Evolutionary conservation across 2,329 filamentous ascomycete genomes (phyloP).

Genomic region (Alternaria ventricosa): DNA sequence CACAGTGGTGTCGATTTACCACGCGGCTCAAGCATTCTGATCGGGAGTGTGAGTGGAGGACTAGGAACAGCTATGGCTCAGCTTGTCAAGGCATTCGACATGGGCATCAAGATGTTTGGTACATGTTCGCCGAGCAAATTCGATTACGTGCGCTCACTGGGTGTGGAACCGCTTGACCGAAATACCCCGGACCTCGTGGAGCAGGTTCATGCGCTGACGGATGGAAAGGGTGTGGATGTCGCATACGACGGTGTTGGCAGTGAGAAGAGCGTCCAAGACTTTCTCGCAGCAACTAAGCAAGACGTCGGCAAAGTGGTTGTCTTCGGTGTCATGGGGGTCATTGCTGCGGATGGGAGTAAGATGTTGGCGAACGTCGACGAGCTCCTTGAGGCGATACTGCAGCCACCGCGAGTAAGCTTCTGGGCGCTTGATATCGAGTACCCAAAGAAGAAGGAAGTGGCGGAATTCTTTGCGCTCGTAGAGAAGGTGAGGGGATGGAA

Average conservation of each 20-base stretch:
- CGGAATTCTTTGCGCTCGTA: slow-evolving; percentile 8
- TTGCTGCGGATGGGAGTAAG: slow-evolving; percentile 9
- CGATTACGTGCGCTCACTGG: slow-evolving; percentile 15
- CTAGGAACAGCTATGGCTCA: slow-evolving; percentile 16
- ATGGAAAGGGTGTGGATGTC: slow-evolving; percentile 15
- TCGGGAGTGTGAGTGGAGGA: slow-evolving; percentile 15
- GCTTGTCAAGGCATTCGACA: slow-evolving; percentile 8
- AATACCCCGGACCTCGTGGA: slow-evolving; percentile 9
- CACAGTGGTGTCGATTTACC: slow-evolving; percentile 9
- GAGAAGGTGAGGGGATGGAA: slow-evolving; percentile 11
- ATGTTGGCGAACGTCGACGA: background rate
- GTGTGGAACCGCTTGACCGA: slow-evolving; percentile 14
- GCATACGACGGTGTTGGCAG: slow-evolving; percentile 13
- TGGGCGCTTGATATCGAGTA: slow-evolving; percentile 5
- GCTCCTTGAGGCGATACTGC: background rate
- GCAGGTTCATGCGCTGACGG: slow-evolving; percentile 7
- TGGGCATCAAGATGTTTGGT: slow-evolving; percentile 15
- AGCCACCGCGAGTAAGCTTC: slow-evolving; percentile 8
- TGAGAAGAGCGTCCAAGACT: slow-evolving; percentile 9
- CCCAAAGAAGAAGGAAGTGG: slow-evolving; percentile 4
- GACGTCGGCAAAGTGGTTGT: slow-evolving; percentile 11
- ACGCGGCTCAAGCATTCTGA: slow-evolving; percentile 13
- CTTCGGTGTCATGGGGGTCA: slow-evolving; percentile 13
- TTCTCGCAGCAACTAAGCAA: slow-evolving; percentile 7
- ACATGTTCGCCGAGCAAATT: slow-evolving; percentile 12